These are phyloP conservation scores for Suzukiozyma palmioleophila DNA, from an alignment of 1,139 yeast genomes.

Conservation along the genomic window DNA sequence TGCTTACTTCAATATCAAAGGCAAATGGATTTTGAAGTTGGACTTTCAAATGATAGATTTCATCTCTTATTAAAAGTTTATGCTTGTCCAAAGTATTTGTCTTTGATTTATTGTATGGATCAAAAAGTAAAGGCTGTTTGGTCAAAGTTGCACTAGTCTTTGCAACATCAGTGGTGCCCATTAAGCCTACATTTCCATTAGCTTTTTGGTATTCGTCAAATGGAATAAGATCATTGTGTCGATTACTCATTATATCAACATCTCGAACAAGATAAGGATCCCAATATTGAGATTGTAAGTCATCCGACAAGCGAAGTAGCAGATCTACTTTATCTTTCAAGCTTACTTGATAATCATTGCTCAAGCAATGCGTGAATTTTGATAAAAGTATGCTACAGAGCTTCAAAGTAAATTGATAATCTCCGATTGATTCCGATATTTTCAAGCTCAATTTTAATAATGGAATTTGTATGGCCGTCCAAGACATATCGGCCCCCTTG, in stretches of 20 bases:
- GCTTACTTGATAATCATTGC: slow-evolving; percentile 33
- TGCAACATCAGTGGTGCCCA: slow-evolving; percentile 4
- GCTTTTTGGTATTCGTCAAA: slow-evolving; percentile 25
- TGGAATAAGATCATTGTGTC: slow-evolving; percentile 25
- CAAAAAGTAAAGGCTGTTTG: slow-evolving; percentile 22
- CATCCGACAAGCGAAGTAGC: slow-evolving; percentile 16
- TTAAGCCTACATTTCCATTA: slow-evolving; percentile 9
- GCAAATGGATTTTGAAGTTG: slow-evolving; percentile 76
- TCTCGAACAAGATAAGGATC: slow-evolving; percentile 65
- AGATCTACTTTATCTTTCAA: slow-evolving; percentile 24
- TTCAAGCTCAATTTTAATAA: slow-evolving; percentile 52
- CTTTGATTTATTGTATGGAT: slow-evolving; percentile 27
- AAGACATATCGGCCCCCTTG: slow-evolving; percentile 22
- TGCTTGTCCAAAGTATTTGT: slow-evolving; percentile 19
- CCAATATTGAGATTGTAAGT: slow-evolving; percentile 48
- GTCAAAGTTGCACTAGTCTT: slow-evolving; percentile 2
- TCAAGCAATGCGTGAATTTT: slow-evolving; percentile 47
- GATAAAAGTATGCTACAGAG: slow-evolving; percentile 52
- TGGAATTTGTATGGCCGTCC: slow-evolving; percentile 58
- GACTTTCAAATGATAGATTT: slow-evolving; percentile 49
- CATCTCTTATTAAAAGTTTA: slow-evolving; percentile 49
- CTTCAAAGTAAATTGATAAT: slow-evolving; percentile 41
- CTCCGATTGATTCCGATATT: slow-evolving; percentile 49
- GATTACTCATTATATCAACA: slow-evolving; percentile 29
- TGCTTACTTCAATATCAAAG: slow-evolving; percentile 63